Base-by-base conservation (phyloP, 169 alveolate species). In the Eimeria necatrix region DNA sequence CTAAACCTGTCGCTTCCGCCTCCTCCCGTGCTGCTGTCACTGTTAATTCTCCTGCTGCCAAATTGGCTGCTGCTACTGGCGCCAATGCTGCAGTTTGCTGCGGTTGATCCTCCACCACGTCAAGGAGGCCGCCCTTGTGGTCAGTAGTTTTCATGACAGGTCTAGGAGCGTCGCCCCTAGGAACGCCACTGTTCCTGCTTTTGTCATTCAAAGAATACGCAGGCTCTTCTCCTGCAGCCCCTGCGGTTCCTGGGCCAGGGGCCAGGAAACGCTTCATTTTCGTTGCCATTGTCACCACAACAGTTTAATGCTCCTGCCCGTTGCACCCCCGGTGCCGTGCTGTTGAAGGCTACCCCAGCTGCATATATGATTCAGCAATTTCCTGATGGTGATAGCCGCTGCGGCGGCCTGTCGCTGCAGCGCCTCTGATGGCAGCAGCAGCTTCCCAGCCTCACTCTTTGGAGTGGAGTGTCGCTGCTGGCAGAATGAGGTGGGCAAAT, bases 221-320 rank as follows among this genome's bases (percentile, higher is more conserved):
- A 56, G 68, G 68, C 20, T 56, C 68, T 73, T 32, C 56, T 73
- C 51, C 83, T 73, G 83, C 24, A n/a, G 83, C 20, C 4, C 22
- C 46, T 41, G 83, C 46, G 4, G 56, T 48, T 73, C 51, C 51
- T 41, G 83, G 20, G 14, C 52, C 51, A 2, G 83, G 20, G 14
- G 52, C 68, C 83, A 22, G 83, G 52, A 73, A 73, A 9, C 83
- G 83, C 83, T 73, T 73, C 83, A 73, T 22, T 26, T 73, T 73
- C 16, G 83, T 73, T 20, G 83, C 83, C 83, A 73, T 73, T n/a
- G 18, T 73, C 74, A 8, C 24, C 74, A 8, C 24, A 64, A 18
- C 18, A 12, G 48, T 73, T 73, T 4, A 26, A 18, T 24, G 46
- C 48, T 6, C 4, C 74, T 32, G 74, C 24, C 74, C 8, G 74